Base-by-base conservation (phyloP, 257 asterid species). In the Galeopsis tetrahit region DNA sequence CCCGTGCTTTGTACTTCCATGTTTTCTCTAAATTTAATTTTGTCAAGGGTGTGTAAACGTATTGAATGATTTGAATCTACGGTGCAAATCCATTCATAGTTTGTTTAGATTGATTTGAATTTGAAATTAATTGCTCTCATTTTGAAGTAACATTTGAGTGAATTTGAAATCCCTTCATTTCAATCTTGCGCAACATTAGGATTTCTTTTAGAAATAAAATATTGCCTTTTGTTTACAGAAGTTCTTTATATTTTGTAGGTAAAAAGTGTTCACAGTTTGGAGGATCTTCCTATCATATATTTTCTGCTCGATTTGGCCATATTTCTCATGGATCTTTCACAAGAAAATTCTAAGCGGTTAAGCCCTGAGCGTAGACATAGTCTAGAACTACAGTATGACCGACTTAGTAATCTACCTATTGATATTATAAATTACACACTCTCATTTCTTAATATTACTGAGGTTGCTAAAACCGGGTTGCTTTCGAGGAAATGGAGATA, bases 401-500 rank as follows among this genome's bases (percentile, higher is more conserved):
- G 59, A 40, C 66, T 68, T 4, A 69, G 75, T 52, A 52, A 62
- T 69, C 67, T 68, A 49, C 79, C 79, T 10, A 53, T 21, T 14
- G 80, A 76, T 40, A 63, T 70, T 62, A 38, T 63, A 14, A 5
- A 17, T 32, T 56, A 31, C 40, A 70, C 56, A 42, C 73, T 76
- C 39, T 76, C 80, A 28, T 70, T 17, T 76, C 76, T 70, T 1
- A 52, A 70, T 21, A 39, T 32, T 3, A 42, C 63, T 35, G 76
- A 70, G 35, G 69, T 64, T 34, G 60, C 63, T 14, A 42, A 58
- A 55, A 76, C 77, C 46, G 2, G 72, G 44, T 7, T 58, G 32
- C 66, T 76, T 44, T 65, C 76, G 0, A 76, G 46, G 43, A 63
- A 35, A 11, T 70, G 77, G 69, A 63, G 80, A 44, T 7, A 55